Evolutionary conservation across 352 stramenopile species (phyloP).

Genomic region (Phytopythium chamaehyphon): DNA sequence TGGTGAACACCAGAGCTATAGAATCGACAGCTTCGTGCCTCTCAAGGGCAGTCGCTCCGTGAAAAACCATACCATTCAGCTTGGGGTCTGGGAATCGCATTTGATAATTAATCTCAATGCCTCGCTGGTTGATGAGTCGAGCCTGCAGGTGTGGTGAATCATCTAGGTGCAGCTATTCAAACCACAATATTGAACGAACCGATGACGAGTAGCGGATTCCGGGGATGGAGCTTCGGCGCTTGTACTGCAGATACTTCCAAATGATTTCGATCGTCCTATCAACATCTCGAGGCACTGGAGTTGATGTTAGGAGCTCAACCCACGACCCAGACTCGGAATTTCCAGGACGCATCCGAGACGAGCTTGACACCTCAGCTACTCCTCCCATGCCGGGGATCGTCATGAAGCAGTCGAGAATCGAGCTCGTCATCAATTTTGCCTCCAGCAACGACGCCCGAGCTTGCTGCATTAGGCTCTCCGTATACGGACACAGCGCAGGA

Average conservation of each 20-base stretch:
- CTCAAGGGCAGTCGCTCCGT: not conserved
- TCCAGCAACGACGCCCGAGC: not conserved
- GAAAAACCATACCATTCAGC: not conserved
- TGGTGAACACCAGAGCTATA: not conserved
- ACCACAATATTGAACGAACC: not conserved
- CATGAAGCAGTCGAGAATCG: conserved; percentile 1
- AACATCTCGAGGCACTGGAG: not conserved
- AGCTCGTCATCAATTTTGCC: not conserved
- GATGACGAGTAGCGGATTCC: conserved; percentile 1
- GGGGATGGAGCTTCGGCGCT: not conserved
- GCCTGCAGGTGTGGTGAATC: not conserved
- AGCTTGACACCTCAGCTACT: not conserved
- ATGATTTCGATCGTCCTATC: not conserved
- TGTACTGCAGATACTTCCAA: not conserved
- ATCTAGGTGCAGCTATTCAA: no score
- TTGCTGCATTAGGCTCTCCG: not conserved
- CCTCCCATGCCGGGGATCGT: not conserved
- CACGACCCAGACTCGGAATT: not conserved
- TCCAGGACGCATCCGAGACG: not conserved
- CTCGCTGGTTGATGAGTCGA: no score
- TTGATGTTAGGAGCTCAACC: not conserved
- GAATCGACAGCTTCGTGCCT: not conserved
- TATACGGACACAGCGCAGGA: no score
- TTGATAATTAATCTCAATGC: conserved; percentile 1
- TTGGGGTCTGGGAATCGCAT: not conserved